A percentile compares a stretch with the other conserved stretches of the same genome.
Evolutionary conservation across 108 stramenopile genomes (phyloP).

Genomic region (Pseudonitzschia delicatissima): DNA sequence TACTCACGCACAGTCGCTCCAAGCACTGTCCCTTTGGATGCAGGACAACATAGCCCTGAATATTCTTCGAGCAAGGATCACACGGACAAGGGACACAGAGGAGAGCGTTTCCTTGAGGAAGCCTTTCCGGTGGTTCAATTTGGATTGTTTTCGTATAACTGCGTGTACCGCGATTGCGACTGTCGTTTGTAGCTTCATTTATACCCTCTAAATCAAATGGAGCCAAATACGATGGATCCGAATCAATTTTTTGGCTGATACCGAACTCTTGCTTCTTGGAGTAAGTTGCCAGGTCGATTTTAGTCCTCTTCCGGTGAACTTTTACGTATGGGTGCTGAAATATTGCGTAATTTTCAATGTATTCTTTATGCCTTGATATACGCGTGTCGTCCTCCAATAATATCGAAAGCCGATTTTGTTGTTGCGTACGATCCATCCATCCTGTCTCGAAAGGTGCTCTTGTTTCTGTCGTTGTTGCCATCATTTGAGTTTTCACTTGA

Average conservation of each 20-base stretch:
- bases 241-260: slow-evolving; percentile 14
- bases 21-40: slow-evolving; percentile 59
- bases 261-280: slow-evolving; percentile 14
- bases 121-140: slow-evolving; percentile 22
- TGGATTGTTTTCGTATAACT: slow-evolving; percentile 12
- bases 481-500: neutral
- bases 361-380: neutral
- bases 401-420: slow-evolving; percentile 5
- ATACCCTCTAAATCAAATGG: slow-evolving; percentile 30
- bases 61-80: slow-evolving; percentile 30
- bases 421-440: neutral
- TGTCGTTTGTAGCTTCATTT: slow-evolving; percentile 6
- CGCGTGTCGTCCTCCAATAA: slow-evolving; percentile 3
- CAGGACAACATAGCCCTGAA: slow-evolving; percentile 32
- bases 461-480: neutral
- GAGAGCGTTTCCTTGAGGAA: slow-evolving; percentile 59
- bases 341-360: slow-evolving; percentile 16
- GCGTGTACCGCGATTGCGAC: neutral
- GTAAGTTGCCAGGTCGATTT: neutral
- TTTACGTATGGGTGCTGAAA: slow-evolving; percentile 16
- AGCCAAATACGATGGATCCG: slow-evolving; percentile 55
- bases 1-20: slow-evolving; percentile 50
- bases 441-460: neutral
- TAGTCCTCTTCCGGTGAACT: neutral
- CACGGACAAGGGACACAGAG: slow-evolving; percentile 58